Percentiles rank a stretch among this genome's conserved stretches.
These are phyloP conservation scores for Fraxinus floribunda DNA, from an alignment of 305 asterid genomes.

Conservation along the genomic window DNA sequence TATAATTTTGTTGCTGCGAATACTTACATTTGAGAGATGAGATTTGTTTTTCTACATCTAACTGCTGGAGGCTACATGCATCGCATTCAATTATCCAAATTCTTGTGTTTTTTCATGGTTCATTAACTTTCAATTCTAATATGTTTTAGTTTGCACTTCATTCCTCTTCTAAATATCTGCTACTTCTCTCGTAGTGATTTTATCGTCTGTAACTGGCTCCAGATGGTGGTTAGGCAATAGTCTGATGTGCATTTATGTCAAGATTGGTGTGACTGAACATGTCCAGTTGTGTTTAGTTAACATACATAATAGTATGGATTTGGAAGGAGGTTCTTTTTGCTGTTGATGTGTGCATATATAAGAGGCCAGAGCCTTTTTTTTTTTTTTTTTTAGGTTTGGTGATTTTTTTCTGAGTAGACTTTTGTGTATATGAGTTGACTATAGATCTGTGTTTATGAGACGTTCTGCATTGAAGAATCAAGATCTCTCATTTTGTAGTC, in stretches of 20 bases:
- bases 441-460: conserved; percentile 21
- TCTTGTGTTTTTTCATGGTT: background rate
- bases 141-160: background rate
- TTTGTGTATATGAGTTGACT: background rate
- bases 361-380: background rate
- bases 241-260: background rate
- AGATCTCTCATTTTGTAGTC: conserved; percentile 21
- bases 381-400: background rate
- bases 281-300: background rate
- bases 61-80: background rate
- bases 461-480: background rate
- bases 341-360: background rate
- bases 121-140: background rate
- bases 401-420: background rate
- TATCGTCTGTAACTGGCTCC: background rate
- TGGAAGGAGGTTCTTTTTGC: background rate
- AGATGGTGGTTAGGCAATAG: background rate
- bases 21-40: background rate
- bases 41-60: background rate
- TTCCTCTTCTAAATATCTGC: background rate
- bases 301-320: background rate
- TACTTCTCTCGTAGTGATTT: background rate
- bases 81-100: background rate
- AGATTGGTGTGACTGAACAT: background rate
- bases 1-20: background rate